These are phyloP conservation scores for Pelargonium nanum DNA, from an alignment of 345 rosid genomes.

Conservation along the genomic window DNA sequence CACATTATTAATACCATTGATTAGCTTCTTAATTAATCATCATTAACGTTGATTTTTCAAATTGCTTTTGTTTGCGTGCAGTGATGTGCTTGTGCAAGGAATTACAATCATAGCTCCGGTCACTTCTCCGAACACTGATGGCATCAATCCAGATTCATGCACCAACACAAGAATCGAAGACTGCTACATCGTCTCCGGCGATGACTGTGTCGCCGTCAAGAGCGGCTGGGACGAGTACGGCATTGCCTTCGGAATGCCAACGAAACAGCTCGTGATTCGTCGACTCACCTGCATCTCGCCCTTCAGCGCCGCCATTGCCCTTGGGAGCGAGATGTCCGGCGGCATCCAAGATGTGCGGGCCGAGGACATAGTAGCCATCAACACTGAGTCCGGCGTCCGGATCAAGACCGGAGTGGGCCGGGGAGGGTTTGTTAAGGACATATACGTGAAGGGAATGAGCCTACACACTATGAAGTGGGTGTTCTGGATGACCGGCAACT, in stretches of 20 bases:
- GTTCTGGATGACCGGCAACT: conserved; percentile 71
- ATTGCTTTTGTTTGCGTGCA: conserved; percentile 3
- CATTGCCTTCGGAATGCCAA: conserved; percentile 59
- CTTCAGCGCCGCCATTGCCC: conserved; percentile 59
- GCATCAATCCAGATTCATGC: conserved; percentile 61
- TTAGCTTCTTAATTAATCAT: neutral
- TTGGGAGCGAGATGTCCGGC: conserved; percentile 79
- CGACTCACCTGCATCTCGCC: conserved; percentile 70
- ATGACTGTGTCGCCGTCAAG: conserved; percentile 86
- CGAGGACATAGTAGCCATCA: conserved; percentile 58
- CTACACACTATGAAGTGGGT: conserved; percentile 79
- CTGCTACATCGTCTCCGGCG: conserved; percentile 81
- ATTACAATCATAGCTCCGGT: conserved; percentile 17
- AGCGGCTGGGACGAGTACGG: conserved; percentile 89
- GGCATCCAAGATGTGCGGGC: conserved; percentile 72
- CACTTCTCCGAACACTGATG: conserved; percentile 21
- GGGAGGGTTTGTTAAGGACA: conserved; percentile 55
- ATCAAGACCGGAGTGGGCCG: conserved; percentile 70
- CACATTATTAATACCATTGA: no score
- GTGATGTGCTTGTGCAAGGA: conserved; percentile 12
- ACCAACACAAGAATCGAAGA: conserved; percentile 79
- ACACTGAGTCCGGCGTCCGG: conserved; percentile 67
- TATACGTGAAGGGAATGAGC: conserved; percentile 43
- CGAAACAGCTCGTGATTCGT: conserved; percentile 46
- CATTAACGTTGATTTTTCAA: neutral